A percentile compares a stretch with the other conserved stretches of the same genome.
phyloP scores from a whole-genome alignment of 2,329 filamentous ascomycete genomes.

The Aspergillus sp. region DNA sequence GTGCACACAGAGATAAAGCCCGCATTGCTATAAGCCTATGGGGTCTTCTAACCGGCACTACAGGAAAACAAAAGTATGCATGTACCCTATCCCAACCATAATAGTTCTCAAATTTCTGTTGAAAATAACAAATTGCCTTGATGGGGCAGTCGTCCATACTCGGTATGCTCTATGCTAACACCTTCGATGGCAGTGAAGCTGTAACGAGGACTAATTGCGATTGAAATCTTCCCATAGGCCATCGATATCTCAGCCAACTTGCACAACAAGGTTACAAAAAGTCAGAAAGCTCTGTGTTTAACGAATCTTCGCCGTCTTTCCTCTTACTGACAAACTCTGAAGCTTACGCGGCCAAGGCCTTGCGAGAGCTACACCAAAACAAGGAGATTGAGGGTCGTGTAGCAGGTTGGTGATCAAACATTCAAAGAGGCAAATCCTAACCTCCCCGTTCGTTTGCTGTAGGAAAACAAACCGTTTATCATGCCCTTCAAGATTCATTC shows the following conservation, averaged over 20 bases:
- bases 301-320: neutral
- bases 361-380: conserved; percentile 60
- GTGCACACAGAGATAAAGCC: conserved; percentile 11
- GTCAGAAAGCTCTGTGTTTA: conserved; percentile 25
- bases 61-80: conserved; percentile 46
- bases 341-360: conserved; percentile 55
- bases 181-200: no score
- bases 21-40: no score
- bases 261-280: conserved; percentile 57
- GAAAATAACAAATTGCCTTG: conserved; percentile 5
- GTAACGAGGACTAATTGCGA: no score
- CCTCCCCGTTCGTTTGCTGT: neutral
- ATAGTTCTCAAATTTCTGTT: no score
- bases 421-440: neutral
- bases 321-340: neutral
- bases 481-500: conserved; percentile 49
- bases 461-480: conserved; percentile 62
- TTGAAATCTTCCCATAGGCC: conserved; percentile 28
- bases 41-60: neutral
- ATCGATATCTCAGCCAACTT: conserved; percentile 58
- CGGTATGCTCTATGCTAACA: conserved; percentile 29
- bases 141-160: conserved; percentile 47
- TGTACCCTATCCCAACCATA: neutral
- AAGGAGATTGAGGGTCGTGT: conserved; percentile 55
- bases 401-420: conserved; percentile 38